Percentiles rank a stretch among this genome's conserved stretches.
phyloP scores from a whole-genome alignment of 2,329 filamentous ascomycete species.

The Cadophora luteo-olivacea region DNA sequence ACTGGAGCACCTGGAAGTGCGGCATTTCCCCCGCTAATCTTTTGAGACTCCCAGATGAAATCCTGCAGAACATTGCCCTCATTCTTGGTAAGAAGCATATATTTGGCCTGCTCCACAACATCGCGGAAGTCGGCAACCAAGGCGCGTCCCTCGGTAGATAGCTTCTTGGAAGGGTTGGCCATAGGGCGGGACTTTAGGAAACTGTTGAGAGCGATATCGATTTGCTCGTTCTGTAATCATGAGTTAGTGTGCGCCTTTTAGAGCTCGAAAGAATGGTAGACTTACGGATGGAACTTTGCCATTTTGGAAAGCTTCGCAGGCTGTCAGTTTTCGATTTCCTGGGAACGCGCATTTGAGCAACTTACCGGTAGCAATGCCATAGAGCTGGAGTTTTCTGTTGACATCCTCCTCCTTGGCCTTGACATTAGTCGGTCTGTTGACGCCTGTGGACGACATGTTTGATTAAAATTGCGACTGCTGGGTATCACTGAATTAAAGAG shows the following conservation, averaged over 20 bases:
- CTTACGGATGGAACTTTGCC: conserved; percentile 83
- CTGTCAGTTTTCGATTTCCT: conserved; percentile 20
- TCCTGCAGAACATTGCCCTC: conserved; percentile 93
- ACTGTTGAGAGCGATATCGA: conserved; percentile 93
- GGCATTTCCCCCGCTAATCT: conserved; percentile 70
- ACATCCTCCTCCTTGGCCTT: conserved; percentile 61
- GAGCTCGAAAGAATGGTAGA: not conserved
- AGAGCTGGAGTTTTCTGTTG: conserved; percentile 93
- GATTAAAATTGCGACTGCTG: conserved; percentile 21
- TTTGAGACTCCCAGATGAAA: conserved; percentile 92
- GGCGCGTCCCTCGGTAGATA: conserved; percentile 82
- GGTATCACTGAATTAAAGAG: conserved; percentile 34
- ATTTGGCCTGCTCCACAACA: conserved; percentile 84
- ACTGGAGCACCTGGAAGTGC: conserved; percentile 69
- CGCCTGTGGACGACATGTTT: conserved; percentile 33
- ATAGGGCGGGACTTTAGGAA: conserved; percentile 77
- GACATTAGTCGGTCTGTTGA: conserved; percentile 42
- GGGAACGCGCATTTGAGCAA: not conserved
- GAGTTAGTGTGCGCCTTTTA: conserved; percentile 21
- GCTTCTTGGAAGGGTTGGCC: conserved; percentile 71
- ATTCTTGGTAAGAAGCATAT: conserved; percentile 90
- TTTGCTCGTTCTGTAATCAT: conserved; percentile 64
- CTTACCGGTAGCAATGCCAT: conserved; percentile 79
- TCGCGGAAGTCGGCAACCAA: conserved; percentile 79
- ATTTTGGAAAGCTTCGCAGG: conserved; percentile 72